Conservation (phyloP, 805 yeast genomes). For the Yarrowia hollandica region DNA sequence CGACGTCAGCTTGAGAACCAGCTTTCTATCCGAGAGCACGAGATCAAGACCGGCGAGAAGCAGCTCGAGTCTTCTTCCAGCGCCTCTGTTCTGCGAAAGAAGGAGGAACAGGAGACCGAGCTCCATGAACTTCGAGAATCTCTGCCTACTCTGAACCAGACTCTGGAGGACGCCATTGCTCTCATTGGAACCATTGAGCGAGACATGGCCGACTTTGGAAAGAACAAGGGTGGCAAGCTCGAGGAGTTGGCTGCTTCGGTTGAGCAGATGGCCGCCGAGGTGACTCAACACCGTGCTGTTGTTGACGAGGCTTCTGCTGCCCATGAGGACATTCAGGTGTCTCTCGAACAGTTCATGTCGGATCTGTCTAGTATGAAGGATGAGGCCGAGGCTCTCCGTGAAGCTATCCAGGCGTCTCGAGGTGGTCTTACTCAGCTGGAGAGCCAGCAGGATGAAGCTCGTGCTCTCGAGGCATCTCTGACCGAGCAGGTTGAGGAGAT, state of each 20-base stretch:
- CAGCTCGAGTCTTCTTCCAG: slow-evolving; percentile 35
- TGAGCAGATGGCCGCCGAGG: slow-evolving; percentile 42
- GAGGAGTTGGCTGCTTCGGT: slow-evolving; percentile 51
- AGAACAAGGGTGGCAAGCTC: slow-evolving; percentile 78
- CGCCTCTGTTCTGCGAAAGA: slow-evolving; percentile 39
- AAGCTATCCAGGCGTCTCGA: slow-evolving; percentile 38
- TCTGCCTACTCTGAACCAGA: slow-evolving; percentile 44
- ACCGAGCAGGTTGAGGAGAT: slow-evolving; percentile 49
- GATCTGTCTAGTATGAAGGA: slow-evolving; percentile 55
- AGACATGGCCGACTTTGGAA: slow-evolving; percentile 79
- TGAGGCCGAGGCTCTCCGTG: slow-evolving; percentile 44
- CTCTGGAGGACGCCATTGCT: slow-evolving; percentile 40
- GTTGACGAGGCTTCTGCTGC: slow-evolving; percentile 51
- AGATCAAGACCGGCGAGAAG: slow-evolving; percentile 36
- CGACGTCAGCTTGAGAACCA: slow-evolving; percentile 36
- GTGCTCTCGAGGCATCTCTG: slow-evolving; percentile 38
- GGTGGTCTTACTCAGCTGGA: slow-evolving; percentile 43
- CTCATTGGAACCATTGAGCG: slow-evolving; percentile 59
- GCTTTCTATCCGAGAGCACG: slow-evolving; percentile 41
- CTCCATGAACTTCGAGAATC: slow-evolving; percentile 46
- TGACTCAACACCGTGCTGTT: slow-evolving; percentile 43
- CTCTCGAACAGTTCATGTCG: slow-evolving; percentile 61
- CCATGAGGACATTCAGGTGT: slow-evolving; percentile 66
- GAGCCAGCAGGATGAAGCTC: slow-evolving; percentile 39
- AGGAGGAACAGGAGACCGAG: slow-evolving; percentile 47